Evolutionary conservation across 148 eudicot genomes (phyloP), one percentile per base, ranked within the genome.

Genomic region (Talinum fruticosum): DNA sequence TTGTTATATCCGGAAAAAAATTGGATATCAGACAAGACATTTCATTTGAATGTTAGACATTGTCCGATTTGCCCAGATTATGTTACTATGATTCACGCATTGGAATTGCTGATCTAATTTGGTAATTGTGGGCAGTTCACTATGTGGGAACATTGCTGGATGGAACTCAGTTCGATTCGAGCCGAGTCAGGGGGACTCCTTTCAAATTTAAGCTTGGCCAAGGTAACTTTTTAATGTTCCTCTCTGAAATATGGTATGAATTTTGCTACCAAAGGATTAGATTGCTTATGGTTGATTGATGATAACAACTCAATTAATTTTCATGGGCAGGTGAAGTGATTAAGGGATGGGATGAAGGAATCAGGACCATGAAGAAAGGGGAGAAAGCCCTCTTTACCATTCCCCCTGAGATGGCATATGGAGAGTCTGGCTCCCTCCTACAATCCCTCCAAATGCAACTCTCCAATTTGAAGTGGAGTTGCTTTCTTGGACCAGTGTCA

Each of bases 281-380:
- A 10, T 6, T 62, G 13, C 5, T 62, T 10, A 26, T 62, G 18
- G 64, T 29, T 59, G 64, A 65, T 65, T 65, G 15, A 19, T 33
- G 69, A 12, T 68, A 1, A 23, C 24, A 23, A 36, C 37, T 54
- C 3, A 24, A 24, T 26, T 21, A 29, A 41, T 75, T 66, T 24
- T 49, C 24, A 1, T 15, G 66, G 41, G 32, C 84, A 93, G 98
- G 98, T 8, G 89, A 93, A 93, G 98, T 93, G 54, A 93, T 93
- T 10, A 91, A 89, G 83, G 98, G 98, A 82, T 93, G 98, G 98
- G 98, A 93, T 61, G 81, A 79, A 78, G 96, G 96, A 10, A 91
- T 93, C 71, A 93, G 91, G 75, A 93, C 98, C 18, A 93, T 93
- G 98, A 93, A 91, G 86, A 93, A 93, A 77, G 98, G 96, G 19